Percentiles rank a stretch among this genome's conserved stretches.
Evolutionary conservation across 2,329 filamentous ascomycete genomes (phyloP).

Genomic region (Venturia effusa): DNA sequence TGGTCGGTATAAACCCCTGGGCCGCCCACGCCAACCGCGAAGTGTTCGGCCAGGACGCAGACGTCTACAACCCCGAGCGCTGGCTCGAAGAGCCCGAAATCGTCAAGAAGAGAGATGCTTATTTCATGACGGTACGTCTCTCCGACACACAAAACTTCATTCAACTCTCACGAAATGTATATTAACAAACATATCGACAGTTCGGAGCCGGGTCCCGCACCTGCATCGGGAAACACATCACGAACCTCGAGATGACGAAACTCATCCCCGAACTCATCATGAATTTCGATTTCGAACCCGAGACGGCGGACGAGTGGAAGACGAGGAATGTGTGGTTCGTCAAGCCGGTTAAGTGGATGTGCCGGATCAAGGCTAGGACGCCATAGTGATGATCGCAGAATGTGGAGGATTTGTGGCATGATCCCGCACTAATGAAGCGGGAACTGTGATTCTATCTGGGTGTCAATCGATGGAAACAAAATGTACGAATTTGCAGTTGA

Average conservation of each 20-base stretch:
- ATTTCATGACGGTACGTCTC: constrained; percentile 13
- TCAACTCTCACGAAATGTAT: no score
- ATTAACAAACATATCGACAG: not conserved
- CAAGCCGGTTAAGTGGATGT: constrained; percentile 18
- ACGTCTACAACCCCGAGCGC: constrained; percentile 33
- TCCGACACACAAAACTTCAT: no score
- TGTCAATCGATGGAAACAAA: no score
- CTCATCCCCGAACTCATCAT: constrained; percentile 19
- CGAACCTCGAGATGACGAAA: constrained; percentile 21
- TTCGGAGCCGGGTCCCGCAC: constrained; percentile 25
- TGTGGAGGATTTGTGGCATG: no score
- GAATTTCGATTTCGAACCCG: constrained; percentile 35
- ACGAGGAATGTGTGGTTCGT: constrained; percentile 34
- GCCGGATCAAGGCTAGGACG: not conserved
- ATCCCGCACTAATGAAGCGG: no score
- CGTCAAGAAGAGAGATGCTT: constrained; percentile 22
- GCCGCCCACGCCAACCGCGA: constrained; percentile 29
- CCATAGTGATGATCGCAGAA: not conserved
- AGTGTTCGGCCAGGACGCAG: constrained; percentile 30
- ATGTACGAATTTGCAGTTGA: no score
- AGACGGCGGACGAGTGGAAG: constrained; percentile 37
- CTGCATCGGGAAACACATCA: constrained; percentile 23
- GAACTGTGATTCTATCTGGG: no score
- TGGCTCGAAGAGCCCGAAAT: constrained; percentile 29
- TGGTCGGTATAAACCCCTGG: constrained; percentile 35